Percentiles rank a stretch among this genome's conserved stretches.
phyloP scores from a whole-genome alignment of 495 filamentous ascomycete genomes.

The Aspergillus indologenus region DNA sequence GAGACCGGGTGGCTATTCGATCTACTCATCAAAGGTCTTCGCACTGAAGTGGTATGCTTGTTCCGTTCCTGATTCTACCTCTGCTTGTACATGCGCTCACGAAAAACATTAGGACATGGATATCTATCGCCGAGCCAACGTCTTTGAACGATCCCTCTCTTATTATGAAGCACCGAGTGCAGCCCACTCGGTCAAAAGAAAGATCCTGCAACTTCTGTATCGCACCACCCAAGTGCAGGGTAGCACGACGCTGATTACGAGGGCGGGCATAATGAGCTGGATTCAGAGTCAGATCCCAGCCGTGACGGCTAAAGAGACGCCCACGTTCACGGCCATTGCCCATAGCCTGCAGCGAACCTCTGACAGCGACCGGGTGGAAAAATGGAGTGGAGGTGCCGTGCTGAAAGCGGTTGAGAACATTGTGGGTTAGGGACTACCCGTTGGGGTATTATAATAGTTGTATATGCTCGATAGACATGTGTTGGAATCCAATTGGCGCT shows the following conservation, averaged over 20 bases:
- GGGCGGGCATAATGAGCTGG: conserved; percentile 81
- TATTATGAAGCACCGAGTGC: conserved; percentile 67
- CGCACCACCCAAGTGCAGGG: conserved; percentile 71
- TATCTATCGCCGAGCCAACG: conserved; percentile 73
- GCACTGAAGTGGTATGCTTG: conserved; percentile 48
- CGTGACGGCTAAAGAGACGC: conserved; percentile 42
- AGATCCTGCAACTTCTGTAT: conserved; percentile 71
- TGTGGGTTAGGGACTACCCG: conserved; percentile 11
- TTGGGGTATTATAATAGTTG: background rate
- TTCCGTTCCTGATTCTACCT: background rate
- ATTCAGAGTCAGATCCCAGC: conserved; percentile 56
- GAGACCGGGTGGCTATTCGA: conserved; percentile 80
- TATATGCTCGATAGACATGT: background rate
- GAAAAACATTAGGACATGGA: conserved; percentile 59
- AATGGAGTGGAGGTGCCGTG: conserved; percentile 61
- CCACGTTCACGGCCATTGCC: conserved; percentile 55
- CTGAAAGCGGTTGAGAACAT: conserved; percentile 30
- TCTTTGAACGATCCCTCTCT: conserved; percentile 75
- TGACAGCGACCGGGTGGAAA: conserved; percentile 61
- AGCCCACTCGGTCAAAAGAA: conserved; percentile 55
- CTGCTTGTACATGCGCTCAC: background rate
- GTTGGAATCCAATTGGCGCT: conserved; percentile 4
- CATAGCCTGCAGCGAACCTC: conserved; percentile 64
- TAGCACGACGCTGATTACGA: conserved; percentile 79
- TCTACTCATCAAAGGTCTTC: conserved; percentile 68